A percentile compares a stretch with the other conserved stretches of the same genome.
Evolutionary conservation across 2,329 filamentous ascomycete species (phyloP).

Genomic region (Aureobasidium sp.): DNA sequence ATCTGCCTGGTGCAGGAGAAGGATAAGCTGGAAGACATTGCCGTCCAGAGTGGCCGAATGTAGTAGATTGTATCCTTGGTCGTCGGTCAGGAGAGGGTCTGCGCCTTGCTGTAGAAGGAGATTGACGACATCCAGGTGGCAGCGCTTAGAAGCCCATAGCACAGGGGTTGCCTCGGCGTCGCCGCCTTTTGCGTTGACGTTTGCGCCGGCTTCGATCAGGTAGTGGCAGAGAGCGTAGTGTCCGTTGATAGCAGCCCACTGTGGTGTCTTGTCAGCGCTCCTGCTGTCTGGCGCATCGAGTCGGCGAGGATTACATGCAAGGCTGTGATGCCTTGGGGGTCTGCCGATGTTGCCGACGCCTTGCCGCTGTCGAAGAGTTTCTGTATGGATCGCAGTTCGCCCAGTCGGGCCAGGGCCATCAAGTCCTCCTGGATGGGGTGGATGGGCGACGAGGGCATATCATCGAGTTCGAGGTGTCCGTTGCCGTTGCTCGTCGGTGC

Average conservation of each 20-base stretch:
- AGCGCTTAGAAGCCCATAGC: constrained; percentile 94
- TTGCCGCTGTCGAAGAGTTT: constrained; percentile 79
- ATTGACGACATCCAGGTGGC: constrained; percentile 94
- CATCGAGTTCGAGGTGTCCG: constrained; percentile 24
- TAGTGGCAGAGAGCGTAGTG: constrained; percentile 97
- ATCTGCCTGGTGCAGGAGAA: constrained; percentile 80
- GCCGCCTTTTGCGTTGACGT: constrained; percentile 91
- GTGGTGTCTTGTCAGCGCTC: constrained; percentile 18
- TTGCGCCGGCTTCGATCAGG: constrained; percentile 75
- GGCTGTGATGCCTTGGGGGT: constrained; percentile 91
- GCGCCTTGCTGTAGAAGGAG: constrained; percentile 85
- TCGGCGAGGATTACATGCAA: constrained; percentile 60
- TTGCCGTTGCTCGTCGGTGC: neutral
- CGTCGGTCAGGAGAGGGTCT: constrained; percentile 84
- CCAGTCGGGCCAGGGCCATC: constrained; percentile 88
- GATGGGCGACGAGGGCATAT: constrained; percentile 28
- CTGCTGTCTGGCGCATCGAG: neutral
- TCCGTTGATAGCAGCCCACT: constrained; percentile 99
- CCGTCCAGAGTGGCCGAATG: constrained; percentile 97
- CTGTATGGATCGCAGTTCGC: constrained; percentile 80
- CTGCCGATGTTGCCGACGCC: constrained; percentile 73
- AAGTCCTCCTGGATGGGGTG: constrained; percentile 66
- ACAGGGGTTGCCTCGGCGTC: constrained; percentile 90
- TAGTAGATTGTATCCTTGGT: constrained; percentile 95
- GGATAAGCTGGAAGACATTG: constrained; percentile 80